phyloP scores from a whole-genome alignment of 805 yeast species.

The Yamadazyma olivae region DNA sequence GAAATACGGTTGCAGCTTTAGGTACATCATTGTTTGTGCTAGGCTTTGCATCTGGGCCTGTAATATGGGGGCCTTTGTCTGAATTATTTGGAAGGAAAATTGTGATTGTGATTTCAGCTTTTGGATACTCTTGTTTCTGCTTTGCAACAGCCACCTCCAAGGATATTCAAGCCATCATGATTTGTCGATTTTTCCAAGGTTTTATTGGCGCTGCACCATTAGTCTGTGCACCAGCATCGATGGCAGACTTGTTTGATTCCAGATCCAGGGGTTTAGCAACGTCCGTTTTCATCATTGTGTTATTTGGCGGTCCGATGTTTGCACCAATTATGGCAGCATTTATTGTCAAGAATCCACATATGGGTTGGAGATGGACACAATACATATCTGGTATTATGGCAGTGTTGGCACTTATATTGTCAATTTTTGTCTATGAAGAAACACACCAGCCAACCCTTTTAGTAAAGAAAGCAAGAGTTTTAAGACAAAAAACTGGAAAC shows the following conservation, averaged over 20 bases:
- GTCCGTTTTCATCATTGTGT: slow-evolving; percentile 65
- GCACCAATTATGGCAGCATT: slow-evolving; percentile 62
- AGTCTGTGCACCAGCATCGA: slow-evolving; percentile 78
- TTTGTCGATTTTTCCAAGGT: slow-evolving; percentile 78
- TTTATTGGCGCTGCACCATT: slow-evolving; percentile 82
- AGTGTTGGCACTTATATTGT: slow-evolving; percentile 24
- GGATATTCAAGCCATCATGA: slow-evolving; percentile 70
- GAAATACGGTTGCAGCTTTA: slow-evolving; percentile 62
- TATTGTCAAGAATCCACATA: slow-evolving; percentile 31
- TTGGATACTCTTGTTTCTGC: slow-evolving; percentile 34
- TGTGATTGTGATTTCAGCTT: slow-evolving; percentile 41
- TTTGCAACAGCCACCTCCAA: slow-evolving; percentile 71
- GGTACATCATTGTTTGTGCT: slow-evolving; percentile 75
- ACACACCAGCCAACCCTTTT: slow-evolving; percentile 35
- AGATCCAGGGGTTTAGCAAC: slow-evolving; percentile 72
- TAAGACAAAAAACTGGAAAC: slow-evolving; percentile 32
- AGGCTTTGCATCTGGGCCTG: slow-evolving; percentile 91
- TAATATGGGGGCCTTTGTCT: slow-evolving; percentile 59
- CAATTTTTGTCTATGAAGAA: slow-evolving; percentile 30
- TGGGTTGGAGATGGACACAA: slow-evolving; percentile 57
- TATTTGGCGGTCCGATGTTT: slow-evolving; percentile 71
- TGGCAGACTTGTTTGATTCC: slow-evolving; percentile 74
- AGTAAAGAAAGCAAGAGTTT: slow-evolving; percentile 25
- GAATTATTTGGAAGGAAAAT: slow-evolving; percentile 34
- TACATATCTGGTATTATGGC: slow-evolving; percentile 46